phyloP scores from a whole-genome alignment of 768 basidiomycete species.

The Chlorophyllum brunneum region DNA sequence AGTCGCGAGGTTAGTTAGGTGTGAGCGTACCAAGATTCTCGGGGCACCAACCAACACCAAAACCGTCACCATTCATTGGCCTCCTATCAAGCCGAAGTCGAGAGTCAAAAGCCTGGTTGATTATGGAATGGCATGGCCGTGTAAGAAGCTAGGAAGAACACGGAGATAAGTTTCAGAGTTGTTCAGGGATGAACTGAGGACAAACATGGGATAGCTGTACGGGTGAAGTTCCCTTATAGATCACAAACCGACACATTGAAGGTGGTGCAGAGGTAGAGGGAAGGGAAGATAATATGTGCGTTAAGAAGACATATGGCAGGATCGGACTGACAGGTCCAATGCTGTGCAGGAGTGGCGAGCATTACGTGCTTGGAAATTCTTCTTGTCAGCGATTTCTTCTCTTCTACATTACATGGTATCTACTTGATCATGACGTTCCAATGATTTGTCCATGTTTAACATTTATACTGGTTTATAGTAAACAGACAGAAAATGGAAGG shows the following conservation, averaged over 20 bases:
- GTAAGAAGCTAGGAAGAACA: constrained; percentile 66
- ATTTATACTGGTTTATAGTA: no score
- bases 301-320: no score
- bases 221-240: constrained; percentile 93
- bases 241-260: constrained; percentile 83
- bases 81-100: constrained; percentile 77
- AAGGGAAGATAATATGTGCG: no score
- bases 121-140: constrained; percentile 91
- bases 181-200: constrained; percentile 12
- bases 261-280: background rate
- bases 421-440: no score
- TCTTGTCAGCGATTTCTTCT: background rate
- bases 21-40: background rate
- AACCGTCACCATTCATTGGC: constrained; percentile 95
- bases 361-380: constrained; percentile 26
- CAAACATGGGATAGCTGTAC: constrained; percentile 85
- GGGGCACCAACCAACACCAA: constrained; percentile 75
- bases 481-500: no score
- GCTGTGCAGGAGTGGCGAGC: background rate
- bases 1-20: background rate
- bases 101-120: constrained; percentile 96
- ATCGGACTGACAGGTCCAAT: no score
- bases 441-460: background rate
- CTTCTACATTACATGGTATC: background rate
- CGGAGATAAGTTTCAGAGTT: constrained; percentile 1